phyloP scores from a whole-genome alignment of 2,329 filamentous ascomycete genomes.

The Botrytis tulipae region DNA sequence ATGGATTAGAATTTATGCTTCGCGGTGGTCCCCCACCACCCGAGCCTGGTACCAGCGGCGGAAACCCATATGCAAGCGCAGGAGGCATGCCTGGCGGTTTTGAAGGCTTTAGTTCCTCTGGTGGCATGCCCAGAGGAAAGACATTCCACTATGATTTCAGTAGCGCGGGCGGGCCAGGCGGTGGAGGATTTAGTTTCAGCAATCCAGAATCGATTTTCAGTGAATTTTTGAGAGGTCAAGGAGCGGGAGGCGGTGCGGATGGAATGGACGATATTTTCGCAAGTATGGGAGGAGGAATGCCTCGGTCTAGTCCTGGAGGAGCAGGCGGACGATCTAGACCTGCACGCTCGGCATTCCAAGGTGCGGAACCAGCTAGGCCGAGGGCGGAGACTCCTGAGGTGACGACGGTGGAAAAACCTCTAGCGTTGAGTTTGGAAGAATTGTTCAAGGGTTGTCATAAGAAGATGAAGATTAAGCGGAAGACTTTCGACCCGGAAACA shows the following conservation, averaged over 20 bases:
- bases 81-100: constrained; percentile 56
- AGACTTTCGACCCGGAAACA: constrained; percentile 78
- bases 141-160: constrained; percentile 51
- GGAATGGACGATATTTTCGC: constrained; percentile 55
- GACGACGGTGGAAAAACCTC: constrained; percentile 81
- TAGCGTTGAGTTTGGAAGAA: constrained; percentile 83
- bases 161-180: constrained; percentile 45
- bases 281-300: constrained; percentile 24
- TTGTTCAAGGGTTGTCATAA: constrained; percentile 84
- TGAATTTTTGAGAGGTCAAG: constrained; percentile 69
- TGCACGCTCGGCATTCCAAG: constrained; percentile 39
- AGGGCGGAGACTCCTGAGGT: constrained; percentile 71
- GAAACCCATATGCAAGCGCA: constrained; percentile 59
- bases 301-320: constrained; percentile 44
- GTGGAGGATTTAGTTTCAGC: constrained; percentile 75
- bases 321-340: constrained; percentile 47
- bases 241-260: constrained; percentile 43
- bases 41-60: constrained; percentile 51
- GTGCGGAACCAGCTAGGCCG: constrained; percentile 41
- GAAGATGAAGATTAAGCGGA: constrained; percentile 98
- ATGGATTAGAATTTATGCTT: constrained; percentile 87
- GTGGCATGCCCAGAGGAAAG: constrained; percentile 50
- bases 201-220: constrained; percentile 81
- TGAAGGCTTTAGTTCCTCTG: constrained; percentile 46
- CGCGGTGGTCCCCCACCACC: constrained; percentile 73